Conservation (phyloP, 208 protist genomes). For the Crithidia brevicula region DNA sequence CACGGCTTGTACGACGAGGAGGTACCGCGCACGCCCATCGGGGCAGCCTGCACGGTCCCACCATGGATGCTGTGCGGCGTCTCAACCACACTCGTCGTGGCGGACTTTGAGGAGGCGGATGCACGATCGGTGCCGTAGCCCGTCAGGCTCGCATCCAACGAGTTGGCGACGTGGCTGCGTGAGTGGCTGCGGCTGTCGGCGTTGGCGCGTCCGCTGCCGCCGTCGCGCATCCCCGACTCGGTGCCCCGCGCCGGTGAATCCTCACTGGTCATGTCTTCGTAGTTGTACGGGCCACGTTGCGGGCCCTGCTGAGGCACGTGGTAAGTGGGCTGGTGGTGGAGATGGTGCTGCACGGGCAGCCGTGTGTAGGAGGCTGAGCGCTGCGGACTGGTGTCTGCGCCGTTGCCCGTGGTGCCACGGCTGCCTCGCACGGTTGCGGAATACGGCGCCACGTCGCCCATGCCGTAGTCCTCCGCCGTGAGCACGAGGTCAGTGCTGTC, state of each 20-base stretch:
- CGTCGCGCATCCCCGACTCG: neutral
- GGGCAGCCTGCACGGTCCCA: neutral
- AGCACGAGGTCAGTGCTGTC: neutral
- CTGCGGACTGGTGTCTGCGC: neutral
- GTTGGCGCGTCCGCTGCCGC: neutral
- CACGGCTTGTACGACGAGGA: neutral
- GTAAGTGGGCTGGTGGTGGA: too few relatives aligned
- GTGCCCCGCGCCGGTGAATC: neutral
- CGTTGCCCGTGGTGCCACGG: neutral
- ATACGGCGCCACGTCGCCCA: neutral
- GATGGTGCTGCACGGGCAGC: neutral
- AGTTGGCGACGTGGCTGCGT: slow-evolving; percentile 6
- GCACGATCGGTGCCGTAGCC: slow-evolving; percentile 9
- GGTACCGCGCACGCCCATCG: neutral
- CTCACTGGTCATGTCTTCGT: slow-evolving; percentile 6
- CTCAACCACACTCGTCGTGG: neutral
- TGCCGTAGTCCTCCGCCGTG: slow-evolving; percentile 1
- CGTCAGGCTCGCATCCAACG: slow-evolving; percentile 1
- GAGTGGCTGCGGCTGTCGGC: neutral
- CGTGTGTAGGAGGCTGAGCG: slow-evolving; percentile 3
- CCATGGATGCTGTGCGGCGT: neutral
- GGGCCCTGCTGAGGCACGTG: too few relatives aligned
- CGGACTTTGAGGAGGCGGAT: slow-evolving; percentile 6
- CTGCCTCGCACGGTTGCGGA: neutral
- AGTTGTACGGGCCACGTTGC: slow-evolving; percentile 2